Base-by-base conservation (phyloP, 2,329 filamentous ascomycete genomes). In the Diplodia corticola region DNA sequence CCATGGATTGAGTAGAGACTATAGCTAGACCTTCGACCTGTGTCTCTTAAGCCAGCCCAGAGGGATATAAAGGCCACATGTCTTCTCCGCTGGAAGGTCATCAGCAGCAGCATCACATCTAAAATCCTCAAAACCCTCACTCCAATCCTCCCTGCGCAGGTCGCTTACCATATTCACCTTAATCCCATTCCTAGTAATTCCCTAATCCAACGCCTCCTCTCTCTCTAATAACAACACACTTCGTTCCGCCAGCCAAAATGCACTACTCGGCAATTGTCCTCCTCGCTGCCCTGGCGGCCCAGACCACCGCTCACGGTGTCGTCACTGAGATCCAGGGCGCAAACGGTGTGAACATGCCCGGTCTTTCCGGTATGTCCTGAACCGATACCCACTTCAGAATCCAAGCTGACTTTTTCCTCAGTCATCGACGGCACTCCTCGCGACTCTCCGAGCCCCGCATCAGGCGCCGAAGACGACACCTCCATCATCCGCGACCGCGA, bases 391-490 rank as follows among this genome's bases (percentile, higher is more conserved):
- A 20, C 12, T 33, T n/a, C 49, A 26, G 12, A 49, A 33, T 20
- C 44, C n/a, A 49, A 33, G 59, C 69, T 71, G 66, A 74, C 66
- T 63, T 64, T 63, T 64, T 20, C 26, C 30, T 61, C 71, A 82
- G 85, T 89, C 69, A 80, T 81, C 54, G 88, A 90, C 68, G 88
- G 87, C 71, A 90, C 88, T 68, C 88, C 88, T 60, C 87, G 88
- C 73, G 87, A 90, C 78, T 90, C 88, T 76, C 80, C 85, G 60
- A 80, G 80, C 71, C 86, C 88, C 70, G 69, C 75, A 53, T 90
- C 87, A 73, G 88, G 88, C 67, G 84, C 88, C n/a, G 84, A 90
- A 75, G 86, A 84, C 67, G 88, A 91, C 73, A 90, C 88, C n/a
- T 82, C 88, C 75, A 89, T 90, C 80, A 89, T 90, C 77, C 85